Evolutionary conservation across 345 rosid genomes (phyloP).

Genomic region (Arabidopsis arenosa): DNA sequence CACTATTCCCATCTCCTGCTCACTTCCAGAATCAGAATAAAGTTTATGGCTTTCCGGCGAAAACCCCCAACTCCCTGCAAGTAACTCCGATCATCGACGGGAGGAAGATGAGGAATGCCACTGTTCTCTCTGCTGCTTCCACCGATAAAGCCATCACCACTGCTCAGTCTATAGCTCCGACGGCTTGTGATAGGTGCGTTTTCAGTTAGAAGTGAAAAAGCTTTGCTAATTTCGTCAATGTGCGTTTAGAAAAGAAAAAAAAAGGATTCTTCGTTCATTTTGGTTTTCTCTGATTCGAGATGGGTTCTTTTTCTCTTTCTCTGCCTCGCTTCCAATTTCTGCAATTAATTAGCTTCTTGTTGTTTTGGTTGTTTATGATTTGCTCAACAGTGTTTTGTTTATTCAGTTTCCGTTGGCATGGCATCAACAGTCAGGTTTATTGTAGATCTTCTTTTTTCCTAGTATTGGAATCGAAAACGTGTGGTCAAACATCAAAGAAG

Average conservation of each 20-base stretch:
- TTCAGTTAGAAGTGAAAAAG: neutral
- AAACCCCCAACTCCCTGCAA: conserved; percentile 28
- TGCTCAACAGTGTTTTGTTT: neutral
- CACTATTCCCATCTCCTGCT: conserved; percentile 17
- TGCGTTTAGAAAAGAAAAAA: neutral
- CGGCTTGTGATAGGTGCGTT: conserved; percentile 30
- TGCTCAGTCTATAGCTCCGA: conserved; percentile 26
- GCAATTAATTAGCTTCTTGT: neutral
- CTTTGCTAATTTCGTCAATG: conserved; percentile 17
- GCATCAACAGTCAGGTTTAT: neutral
- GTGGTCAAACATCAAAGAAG: neutral
- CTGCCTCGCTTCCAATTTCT: neutral
- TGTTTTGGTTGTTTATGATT: neutral
- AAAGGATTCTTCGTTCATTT: neutral
- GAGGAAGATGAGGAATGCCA: conserved; percentile 39
- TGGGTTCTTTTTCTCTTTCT: conserved; percentile 1
- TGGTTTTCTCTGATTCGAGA: conserved; percentile 11
- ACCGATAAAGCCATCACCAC: conserved; percentile 34
- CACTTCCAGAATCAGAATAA: conserved; percentile 28
- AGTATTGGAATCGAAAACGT: neutral
- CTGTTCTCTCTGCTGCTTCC: conserved; percentile 37
- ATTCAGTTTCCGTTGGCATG: neutral
- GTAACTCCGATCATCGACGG: conserved; percentile 35
- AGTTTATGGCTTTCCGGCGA: conserved; percentile 27
- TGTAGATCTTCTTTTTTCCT: neutral